These are phyloP conservation scores for Calocera viscosa DNA, from an alignment of 768 basidiomycete genomes.

Conservation along the genomic window DNA sequence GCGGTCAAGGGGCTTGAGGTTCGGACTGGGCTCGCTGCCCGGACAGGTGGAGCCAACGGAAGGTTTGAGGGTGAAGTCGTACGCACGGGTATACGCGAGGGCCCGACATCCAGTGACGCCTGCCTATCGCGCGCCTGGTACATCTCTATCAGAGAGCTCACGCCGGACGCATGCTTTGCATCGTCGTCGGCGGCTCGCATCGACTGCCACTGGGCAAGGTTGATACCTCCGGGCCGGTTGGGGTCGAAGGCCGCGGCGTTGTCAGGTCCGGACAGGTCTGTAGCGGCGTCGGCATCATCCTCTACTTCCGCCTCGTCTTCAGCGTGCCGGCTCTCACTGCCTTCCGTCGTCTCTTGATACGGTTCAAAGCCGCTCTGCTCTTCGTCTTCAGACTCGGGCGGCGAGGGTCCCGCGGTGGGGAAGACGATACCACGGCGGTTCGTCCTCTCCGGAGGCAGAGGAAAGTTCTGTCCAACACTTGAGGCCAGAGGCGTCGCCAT, in stretches of 20 bases:
- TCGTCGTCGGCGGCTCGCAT: not conserved
- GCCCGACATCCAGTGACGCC: conserved; percentile 10
- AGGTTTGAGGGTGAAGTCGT: conserved; percentile 16
- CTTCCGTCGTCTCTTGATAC: not conserved
- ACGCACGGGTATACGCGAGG: conserved; percentile 31
- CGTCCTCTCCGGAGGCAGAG: not conserved
- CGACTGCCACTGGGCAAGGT: conserved; percentile 4
- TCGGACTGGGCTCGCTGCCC: conserved; percentile 27
- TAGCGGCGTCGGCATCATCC: conserved; percentile 9
- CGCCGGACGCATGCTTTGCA: conserved; percentile 4
- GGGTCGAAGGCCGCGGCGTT: conserved; percentile 10
- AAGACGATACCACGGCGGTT: not conserved
- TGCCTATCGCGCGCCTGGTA: conserved; percentile 60
- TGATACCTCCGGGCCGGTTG: not conserved
- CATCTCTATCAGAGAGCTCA: conserved; percentile 58
- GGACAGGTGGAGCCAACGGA: conserved; percentile 26
- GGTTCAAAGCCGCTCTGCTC: not conserved
- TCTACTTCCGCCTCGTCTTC: conserved; percentile 13
- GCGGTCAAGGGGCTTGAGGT: conserved; percentile 19
- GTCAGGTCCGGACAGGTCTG: conserved; percentile 8
- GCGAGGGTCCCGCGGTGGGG: not conserved
- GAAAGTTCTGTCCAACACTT: not conserved
- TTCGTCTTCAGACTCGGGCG: conserved; percentile 3
- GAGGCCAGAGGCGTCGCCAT: not conserved
- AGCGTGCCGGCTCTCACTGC: not conserved